Base-by-base conservation (phyloP, 768 basidiomycete genomes). In the Collybia sp. region DNA sequence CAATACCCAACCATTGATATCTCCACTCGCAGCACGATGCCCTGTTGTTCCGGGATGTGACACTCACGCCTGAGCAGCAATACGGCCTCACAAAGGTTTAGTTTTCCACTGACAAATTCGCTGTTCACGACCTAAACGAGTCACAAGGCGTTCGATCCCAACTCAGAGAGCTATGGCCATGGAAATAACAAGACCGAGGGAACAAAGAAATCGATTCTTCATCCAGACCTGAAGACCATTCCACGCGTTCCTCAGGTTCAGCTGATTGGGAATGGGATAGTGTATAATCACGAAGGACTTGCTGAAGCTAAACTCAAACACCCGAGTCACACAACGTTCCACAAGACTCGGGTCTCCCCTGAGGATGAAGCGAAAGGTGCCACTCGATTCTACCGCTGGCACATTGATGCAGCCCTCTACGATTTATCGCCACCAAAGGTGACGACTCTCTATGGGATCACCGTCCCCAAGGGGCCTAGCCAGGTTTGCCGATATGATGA, bases 331-430 rank as follows among this genome's bases (percentile, higher is more conserved):
- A 81, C 75, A 40, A 86, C 83, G 2, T 95, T 94, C 68, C 93
- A 95, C 72, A 91, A 89, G 67, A 85, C 84, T 30, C 65, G 64
- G 16, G 74, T 94, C 31, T 80, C 82, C 9, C 67, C 72, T 2
- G 86, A 86, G 57, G 91, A 93, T 50, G 85, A 87, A 54, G 80
- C 66, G 6, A 73, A 76, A 43, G 90, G 89, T n/a, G 63, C 74
- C 38, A 93, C 91, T n/a, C 77, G 91, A 33, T 93, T 87, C 74
- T 93, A 91, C 63, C 73, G 91, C 41, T 93, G 91, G 90, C 89
- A 94, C 62, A 93, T 93, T 63, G 92, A 93, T 54, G 91, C 93
- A 1, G 89, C 89, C 1, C 65, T 91, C 32, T 88, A 88, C 59
- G 80, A 84, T 45, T 71, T 85, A 11, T 78, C 80, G 18, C 88